Evolutionary conservation across 208 protist genomes (phyloP), one percentile per base, ranked within the genome.

Genomic region (Trypanosoma congolense): DNA sequence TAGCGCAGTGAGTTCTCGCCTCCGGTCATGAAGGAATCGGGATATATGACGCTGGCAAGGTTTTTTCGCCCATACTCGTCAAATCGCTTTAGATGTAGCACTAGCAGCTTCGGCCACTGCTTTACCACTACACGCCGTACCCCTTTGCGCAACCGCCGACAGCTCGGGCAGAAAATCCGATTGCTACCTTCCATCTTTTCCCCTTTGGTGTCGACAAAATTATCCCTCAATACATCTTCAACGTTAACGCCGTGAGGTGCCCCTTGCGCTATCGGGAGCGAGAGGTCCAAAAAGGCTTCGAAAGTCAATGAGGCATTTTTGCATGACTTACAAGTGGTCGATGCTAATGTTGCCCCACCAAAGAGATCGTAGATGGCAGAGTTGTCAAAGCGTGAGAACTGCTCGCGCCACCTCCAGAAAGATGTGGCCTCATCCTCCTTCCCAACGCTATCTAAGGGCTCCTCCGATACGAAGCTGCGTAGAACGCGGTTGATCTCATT

Each of bases 21-120:
- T 22, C 56, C 45, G 1, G 74, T 56, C 35, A 52, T 67, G 41
- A 90, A 83, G 1, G 61, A 74, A 35, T 75, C 65, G 4, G 80
- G 83, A 46, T 77, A 91, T 25, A 79, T 51, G 0, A 94, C 74
- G 2, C 58, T 56, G 3, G 67, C 53, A 24, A 49, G 56, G 42
- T 86, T 79, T 67, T 94, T 94, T 14, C 49, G 56, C 5, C 83
- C 80, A 0, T 54, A 54, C 25, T 69, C 56, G 61, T 75, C 65
- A 61, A 94, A 94, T 25, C 87, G 80, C 43, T 94, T 94, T 6
- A 94, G 59, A 62, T 94, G 80, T 3, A 94, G 50, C 22, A 88
- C 81, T 8, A 94, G 58, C 24, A 80, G 70, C 16, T 70, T 73
- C 8, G 87, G 83, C 81, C 83, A 91, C 21, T 63, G 50, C 35